A percentile compares a stretch with the other conserved stretches of the same genome.
Evolutionary conservation across 768 basidiomycete species (phyloP).

Genomic region (Rhodocollybia butyracea): DNA sequence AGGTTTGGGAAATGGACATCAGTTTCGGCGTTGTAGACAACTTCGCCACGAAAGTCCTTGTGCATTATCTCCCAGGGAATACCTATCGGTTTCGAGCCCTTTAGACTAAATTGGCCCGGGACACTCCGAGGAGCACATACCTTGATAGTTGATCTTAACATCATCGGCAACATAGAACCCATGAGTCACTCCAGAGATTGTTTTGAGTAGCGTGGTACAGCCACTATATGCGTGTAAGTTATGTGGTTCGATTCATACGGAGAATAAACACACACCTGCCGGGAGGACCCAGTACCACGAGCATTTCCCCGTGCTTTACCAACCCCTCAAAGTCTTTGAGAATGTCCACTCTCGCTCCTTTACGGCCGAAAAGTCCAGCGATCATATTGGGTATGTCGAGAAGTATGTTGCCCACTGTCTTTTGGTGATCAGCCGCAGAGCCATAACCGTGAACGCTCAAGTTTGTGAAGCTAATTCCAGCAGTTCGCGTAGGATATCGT

Average conservation of each 20-base stretch:
- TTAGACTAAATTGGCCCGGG: not conserved
- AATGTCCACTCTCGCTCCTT: constrained; percentile 26
- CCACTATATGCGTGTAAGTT: constrained; percentile 19
- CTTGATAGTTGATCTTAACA: constrained; percentile 7
- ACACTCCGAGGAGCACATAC: not conserved
- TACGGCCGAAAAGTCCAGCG: constrained; percentile 18
- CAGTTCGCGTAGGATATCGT: constrained; percentile 21
- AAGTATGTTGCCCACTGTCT: constrained; percentile 34
- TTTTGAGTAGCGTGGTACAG: constrained; percentile 49
- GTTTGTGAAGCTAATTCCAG: constrained; percentile 35
- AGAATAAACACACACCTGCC: constrained; percentile 21
- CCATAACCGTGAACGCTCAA: constrained; percentile 30
- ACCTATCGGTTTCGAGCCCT: constrained; percentile 21
- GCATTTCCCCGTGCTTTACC: constrained; percentile 49
- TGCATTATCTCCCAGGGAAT: constrained; percentile 41
- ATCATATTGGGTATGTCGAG: constrained; percentile 16
- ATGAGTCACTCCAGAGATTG: constrained; percentile 37
- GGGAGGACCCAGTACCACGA: constrained; percentile 40
- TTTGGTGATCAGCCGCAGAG: constrained; percentile 36
- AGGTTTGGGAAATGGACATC: constrained; percentile 52
- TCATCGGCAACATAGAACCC: constrained; percentile 18
- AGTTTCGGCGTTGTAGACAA: constrained; percentile 38
- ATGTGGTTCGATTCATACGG: not conserved
- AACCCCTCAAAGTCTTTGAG: constrained; percentile 46
- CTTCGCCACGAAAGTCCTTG: constrained; percentile 44